Percentiles rank a stretch among this genome's conserved stretches.
Conservation (phyloP, 2,329 filamentous ascomycete genomes). For the Colletotrichum spinosum region DNA sequence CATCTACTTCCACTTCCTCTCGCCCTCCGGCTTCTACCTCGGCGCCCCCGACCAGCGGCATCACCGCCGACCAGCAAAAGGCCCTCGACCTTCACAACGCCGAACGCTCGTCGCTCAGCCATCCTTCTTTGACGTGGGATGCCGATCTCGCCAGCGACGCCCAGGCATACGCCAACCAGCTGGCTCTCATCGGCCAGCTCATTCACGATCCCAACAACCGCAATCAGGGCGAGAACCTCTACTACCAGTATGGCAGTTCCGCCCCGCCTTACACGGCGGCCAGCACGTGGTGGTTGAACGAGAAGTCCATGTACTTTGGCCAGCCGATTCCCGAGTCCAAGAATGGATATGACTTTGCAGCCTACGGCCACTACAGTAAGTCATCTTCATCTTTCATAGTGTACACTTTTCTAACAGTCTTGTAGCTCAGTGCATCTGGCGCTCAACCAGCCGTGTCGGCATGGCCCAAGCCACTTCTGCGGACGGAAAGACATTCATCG, state of each 20-base stretch:
- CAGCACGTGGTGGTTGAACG: slow-evolving; percentile 16
- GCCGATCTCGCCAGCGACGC: slow-evolving; percentile 3
- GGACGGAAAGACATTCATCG: slow-evolving; percentile 45
- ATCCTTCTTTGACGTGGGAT: slow-evolving; percentile 7
- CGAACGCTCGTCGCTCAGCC: background rate
- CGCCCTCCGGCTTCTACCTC: background rate
- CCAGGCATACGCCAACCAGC: slow-evolving; percentile 8
- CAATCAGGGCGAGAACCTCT: slow-evolving; percentile 18
- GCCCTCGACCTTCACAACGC: slow-evolving; percentile 22
- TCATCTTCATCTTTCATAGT: accelerated
- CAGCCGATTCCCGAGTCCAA: slow-evolving; percentile 1
- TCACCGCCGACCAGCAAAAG: slow-evolving; percentile 16
- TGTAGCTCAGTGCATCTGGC: slow-evolving; percentile 45
- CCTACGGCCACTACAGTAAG: slow-evolving; percentile 45
- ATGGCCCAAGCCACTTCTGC: slow-evolving; percentile 43
- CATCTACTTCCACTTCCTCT: background rate
- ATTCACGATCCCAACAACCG: background rate
- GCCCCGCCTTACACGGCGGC: slow-evolving; percentile 2
- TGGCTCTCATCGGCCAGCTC: background rate
- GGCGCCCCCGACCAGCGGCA: background rate
- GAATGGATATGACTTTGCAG: background rate
- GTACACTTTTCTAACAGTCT: background rate
- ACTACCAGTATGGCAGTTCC: slow-evolving; percentile 13
- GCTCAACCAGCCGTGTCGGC: slow-evolving; percentile 43
- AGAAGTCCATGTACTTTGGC: slow-evolving; percentile 9